phyloP scores from a whole-genome alignment of 23 red algal species.

The Gracilaria domingensis region DNA sequence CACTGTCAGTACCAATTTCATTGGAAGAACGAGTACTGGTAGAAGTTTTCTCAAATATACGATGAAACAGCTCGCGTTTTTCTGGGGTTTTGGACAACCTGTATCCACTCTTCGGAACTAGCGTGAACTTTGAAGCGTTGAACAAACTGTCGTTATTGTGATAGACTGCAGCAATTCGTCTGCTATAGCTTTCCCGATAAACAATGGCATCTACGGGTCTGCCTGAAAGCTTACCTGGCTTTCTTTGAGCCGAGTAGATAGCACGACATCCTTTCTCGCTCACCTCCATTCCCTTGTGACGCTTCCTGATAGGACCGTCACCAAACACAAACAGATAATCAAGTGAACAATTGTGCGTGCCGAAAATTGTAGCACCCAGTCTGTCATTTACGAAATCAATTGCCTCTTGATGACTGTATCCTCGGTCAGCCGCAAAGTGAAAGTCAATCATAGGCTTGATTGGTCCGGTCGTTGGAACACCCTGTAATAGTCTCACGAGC shows the following conservation, averaged over 20 bases:
- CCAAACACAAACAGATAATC: slow-evolving; percentile 35
- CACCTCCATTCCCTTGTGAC: not conserved
- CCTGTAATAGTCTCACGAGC: not conserved
- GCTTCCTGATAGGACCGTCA: slow-evolving; percentile 4
- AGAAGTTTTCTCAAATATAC: not conserved
- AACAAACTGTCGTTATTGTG: slow-evolving; percentile 12
- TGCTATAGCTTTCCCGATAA: slow-evolving; percentile 32
- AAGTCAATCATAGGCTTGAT: slow-evolving; percentile 1
- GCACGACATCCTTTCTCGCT: not conserved
- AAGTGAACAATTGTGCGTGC: not conserved
- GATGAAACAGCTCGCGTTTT: not conserved
- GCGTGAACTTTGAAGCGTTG: slow-evolving; percentile 12
- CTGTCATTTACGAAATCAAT: not conserved
- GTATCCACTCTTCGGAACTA: slow-evolving; percentile 4
- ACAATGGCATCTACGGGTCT: not conserved
- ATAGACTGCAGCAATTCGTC: slow-evolving; percentile 7
- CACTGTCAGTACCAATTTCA: not conserved
- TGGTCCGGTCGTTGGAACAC: slow-evolving; percentile 6
- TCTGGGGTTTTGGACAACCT: not conserved
- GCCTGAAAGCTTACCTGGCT: not conserved
- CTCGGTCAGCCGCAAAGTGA: slow-evolving; percentile 3
- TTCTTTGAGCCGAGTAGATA: slow-evolving; percentile 8
- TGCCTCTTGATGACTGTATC: not conserved
- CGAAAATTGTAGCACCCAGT: not conserved
- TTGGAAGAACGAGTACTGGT: no score